These are phyloP conservation scores for Stephania yunnanensis DNA, from an alignment of 164 flowering plant genomes.

Conservation along the genomic window DNA sequence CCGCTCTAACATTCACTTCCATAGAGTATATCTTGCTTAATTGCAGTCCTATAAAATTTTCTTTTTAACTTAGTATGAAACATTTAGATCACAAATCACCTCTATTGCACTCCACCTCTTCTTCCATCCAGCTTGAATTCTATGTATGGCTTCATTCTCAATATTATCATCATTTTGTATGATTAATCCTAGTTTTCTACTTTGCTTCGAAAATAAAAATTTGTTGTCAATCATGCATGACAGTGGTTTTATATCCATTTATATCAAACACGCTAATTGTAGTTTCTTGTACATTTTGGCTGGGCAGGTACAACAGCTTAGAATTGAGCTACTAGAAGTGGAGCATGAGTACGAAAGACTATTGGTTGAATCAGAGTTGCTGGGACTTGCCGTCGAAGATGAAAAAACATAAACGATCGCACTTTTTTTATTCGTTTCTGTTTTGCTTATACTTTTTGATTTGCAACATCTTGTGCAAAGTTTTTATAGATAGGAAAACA, in stretches of 20 bases:
- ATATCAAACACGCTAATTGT: neutral
- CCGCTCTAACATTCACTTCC: too few relatives aligned
- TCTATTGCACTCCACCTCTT: too few relatives aligned
- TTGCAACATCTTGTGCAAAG: neutral
- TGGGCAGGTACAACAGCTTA: constrained; percentile 39
- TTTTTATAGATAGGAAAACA: neutral
- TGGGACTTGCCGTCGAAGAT: constrained; percentile 29
- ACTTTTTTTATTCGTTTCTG: neutral
- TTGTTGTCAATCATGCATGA: too few relatives aligned
- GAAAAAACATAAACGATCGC: constrained; percentile 21
- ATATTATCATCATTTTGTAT: too few relatives aligned
- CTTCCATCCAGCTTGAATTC: too few relatives aligned
- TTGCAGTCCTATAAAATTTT: too few relatives aligned
- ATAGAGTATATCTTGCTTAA: too few relatives aligned
- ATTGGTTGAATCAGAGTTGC: constrained; percentile 21
- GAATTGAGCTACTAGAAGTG: constrained; percentile 31
- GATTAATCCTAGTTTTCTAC: neutral
- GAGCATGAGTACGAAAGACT: constrained; percentile 31
- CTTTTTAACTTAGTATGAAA: too few relatives aligned
- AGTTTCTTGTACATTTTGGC: neutral
- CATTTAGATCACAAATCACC: too few relatives aligned
- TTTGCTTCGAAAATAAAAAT: too few relatives aligned
- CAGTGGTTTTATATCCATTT: neutral
- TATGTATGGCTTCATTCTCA: too few relatives aligned
- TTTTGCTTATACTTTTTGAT: neutral